phyloP scores from a whole-genome alignment of 768 basidiomycete species.

The Auricularia cornea region DNA sequence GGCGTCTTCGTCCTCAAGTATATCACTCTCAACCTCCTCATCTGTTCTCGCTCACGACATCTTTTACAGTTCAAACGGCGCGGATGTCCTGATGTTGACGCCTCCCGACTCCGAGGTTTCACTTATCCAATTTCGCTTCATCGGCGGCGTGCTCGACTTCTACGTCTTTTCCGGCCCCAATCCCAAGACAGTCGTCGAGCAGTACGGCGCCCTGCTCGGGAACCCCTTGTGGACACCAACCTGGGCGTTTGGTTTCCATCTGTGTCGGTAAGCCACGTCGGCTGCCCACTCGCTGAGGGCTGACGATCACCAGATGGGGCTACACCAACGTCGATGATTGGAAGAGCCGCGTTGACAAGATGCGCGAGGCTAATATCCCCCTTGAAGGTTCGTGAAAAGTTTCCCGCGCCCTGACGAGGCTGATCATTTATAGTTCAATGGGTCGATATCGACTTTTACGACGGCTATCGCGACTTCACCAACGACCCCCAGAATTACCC shows the following conservation, averaged over 20 bases:
- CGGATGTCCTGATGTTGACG: background rate
- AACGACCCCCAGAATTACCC: slow-evolving; percentile 20
- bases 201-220: slow-evolving; percentile 20
- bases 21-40: background rate
- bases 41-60: background rate
- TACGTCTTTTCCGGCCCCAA: slow-evolving; percentile 22
- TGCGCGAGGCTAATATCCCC: slow-evolving; percentile 62
- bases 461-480: slow-evolving; percentile 16
- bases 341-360: slow-evolving; percentile 42
- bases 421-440: background rate
- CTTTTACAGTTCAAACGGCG: background rate
- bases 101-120: background rate
- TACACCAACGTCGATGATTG: slow-evolving; percentile 48
- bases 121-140: slow-evolving; percentile 20
- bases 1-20: slow-evolving; percentile 26
- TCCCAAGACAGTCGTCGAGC: slow-evolving; percentile 13
- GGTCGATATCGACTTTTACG: slow-evolving; percentile 14
- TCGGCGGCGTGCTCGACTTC: slow-evolving; percentile 28
- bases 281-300: slow-evolving; percentile 8
- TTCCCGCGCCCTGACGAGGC: background rate
- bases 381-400: slow-evolving; percentile 46
- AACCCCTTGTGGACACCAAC: slow-evolving; percentile 16
- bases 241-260: slow-evolving; percentile 25
- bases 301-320: slow-evolving; percentile 35
- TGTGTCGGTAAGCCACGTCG: slow-evolving; percentile 21